Percentiles rank a stretch among this genome's conserved stretches.
These are phyloP conservation scores for Astragalus glycyphyllos DNA, from an alignment of 306 rosid species.

Conservation along the genomic window DNA sequence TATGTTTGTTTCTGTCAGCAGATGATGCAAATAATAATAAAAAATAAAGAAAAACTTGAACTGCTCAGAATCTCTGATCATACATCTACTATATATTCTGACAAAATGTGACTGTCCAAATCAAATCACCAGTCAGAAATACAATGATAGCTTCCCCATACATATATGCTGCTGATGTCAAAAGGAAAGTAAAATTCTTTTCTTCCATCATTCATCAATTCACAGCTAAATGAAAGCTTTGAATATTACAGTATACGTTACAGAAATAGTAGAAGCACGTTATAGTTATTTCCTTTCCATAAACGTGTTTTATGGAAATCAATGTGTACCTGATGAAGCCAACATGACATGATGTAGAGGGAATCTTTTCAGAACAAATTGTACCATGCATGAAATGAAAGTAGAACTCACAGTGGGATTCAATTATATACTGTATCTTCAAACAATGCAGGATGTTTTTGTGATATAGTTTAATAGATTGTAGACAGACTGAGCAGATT, in stretches of 20 bases:
- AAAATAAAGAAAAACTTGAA: background rate
- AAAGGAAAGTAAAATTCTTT: background rate
- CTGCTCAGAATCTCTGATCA: slow-evolving; percentile 9
- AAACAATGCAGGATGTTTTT: background rate
- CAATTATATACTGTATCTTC: too few species aligned
- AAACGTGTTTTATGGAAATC: slow-evolving; percentile 4
- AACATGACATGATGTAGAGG: slow-evolving; percentile 22
- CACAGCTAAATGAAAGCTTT: background rate
- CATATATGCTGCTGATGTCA: background rate
- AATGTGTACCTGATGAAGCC: slow-evolving; percentile 33
- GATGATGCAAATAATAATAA: background rate
- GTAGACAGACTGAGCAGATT: slow-evolving; percentile 34
- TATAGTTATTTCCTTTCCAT: slow-evolving; percentile 9
- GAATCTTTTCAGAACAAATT: slow-evolving; percentile 36
- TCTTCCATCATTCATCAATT: background rate
- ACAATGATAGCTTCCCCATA: slow-evolving; percentile 3
- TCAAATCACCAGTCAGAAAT: slow-evolving; percentile 7
- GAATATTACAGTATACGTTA: background rate
- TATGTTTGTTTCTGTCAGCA: background rate
- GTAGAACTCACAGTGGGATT: too few species aligned
- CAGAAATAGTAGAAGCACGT: background rate
- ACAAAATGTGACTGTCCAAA: slow-evolving; percentile 9
- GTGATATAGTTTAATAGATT: slow-evolving; percentile 27
- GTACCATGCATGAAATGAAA: slow-evolving; percentile 30
- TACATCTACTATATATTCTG: background rate